phyloP scores from a whole-genome alignment of 345 rosid species.

The Eutrema yunnanense region DNA sequence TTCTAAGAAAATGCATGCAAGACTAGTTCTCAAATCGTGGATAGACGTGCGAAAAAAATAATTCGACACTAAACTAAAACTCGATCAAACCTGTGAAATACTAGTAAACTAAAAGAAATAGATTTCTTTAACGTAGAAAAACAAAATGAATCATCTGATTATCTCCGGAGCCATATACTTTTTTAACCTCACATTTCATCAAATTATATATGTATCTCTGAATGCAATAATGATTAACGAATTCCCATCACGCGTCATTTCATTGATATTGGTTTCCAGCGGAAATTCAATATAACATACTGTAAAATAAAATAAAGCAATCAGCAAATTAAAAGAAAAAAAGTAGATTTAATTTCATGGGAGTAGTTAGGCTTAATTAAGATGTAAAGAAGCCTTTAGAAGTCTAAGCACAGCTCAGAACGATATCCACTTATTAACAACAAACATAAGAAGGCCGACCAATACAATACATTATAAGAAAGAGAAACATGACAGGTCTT shows the following conservation, averaged over 20 bases:
- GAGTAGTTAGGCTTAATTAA: constrained; percentile 21
- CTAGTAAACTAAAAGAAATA: background rate
- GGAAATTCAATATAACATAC: background rate
- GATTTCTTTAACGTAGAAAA: background rate
- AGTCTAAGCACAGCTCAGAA: constrained; percentile 28
- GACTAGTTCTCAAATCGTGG: background rate
- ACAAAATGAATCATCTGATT: background rate
- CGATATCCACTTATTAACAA: constrained; percentile 7
- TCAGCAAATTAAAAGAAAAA: background rate
- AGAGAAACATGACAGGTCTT: constrained; percentile 18
- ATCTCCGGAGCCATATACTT: background rate
- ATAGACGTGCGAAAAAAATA: background rate
- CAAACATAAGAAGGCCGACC: constrained; percentile 24
- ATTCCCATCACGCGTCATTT: background rate
- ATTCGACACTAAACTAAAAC: background rate
- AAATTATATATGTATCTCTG: background rate
- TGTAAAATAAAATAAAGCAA: background rate
- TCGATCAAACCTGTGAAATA: background rate
- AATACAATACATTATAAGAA: background rate
- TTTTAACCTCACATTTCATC: background rate
- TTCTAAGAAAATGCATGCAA: background rate
- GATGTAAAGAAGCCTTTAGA: constrained; percentile 16
- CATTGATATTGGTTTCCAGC: constrained; percentile 17
- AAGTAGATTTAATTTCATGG: background rate
- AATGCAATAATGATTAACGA: background rate